Conservation (phyloP, 306 rosid species). For the Vachellia collinsii region DNA sequence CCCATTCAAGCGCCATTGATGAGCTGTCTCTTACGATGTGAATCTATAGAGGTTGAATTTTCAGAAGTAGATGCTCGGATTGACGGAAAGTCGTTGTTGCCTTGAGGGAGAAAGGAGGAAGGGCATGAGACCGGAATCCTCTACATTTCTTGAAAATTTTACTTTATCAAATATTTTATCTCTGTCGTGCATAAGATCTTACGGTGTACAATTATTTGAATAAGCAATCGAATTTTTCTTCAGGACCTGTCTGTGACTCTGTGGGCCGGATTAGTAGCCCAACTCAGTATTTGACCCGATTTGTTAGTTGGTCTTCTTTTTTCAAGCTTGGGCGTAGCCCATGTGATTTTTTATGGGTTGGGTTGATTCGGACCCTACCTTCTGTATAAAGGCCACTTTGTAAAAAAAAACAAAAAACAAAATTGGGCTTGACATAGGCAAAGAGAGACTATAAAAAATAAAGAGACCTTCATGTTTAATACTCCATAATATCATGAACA, state of each 20-base stretch:
- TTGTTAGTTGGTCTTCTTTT: not conserved
- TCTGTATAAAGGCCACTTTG: not conserved
- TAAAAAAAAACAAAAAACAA: too few species aligned
- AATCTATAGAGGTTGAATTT: not conserved
- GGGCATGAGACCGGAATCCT: not conserved
- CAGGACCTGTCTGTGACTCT: not conserved
- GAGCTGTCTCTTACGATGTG: not conserved
- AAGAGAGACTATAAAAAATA: too few species aligned
- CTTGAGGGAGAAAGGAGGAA: not conserved
- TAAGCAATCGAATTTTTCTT: not conserved
- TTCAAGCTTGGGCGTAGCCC: not conserved
- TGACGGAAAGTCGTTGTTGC: not conserved
- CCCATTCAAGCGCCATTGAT: constrained; percentile 96
- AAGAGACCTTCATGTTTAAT: too few species aligned
- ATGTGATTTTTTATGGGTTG: not conserved
- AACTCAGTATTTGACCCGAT: not conserved
- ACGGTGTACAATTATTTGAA: not conserved
- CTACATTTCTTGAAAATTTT: not conserved
- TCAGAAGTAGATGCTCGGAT: not conserved
- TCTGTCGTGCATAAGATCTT: not conserved
- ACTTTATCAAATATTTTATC: not conserved
- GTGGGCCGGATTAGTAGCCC: not conserved
- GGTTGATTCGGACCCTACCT: not conserved
- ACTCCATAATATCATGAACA: too few species aligned
- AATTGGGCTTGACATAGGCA: too few species aligned